Percentiles rank a stretch among this genome's conserved stretches.
Evolutionary conservation across 148 eudicot genomes (phyloP).

Genomic region (Limonium bicolor): DNA sequence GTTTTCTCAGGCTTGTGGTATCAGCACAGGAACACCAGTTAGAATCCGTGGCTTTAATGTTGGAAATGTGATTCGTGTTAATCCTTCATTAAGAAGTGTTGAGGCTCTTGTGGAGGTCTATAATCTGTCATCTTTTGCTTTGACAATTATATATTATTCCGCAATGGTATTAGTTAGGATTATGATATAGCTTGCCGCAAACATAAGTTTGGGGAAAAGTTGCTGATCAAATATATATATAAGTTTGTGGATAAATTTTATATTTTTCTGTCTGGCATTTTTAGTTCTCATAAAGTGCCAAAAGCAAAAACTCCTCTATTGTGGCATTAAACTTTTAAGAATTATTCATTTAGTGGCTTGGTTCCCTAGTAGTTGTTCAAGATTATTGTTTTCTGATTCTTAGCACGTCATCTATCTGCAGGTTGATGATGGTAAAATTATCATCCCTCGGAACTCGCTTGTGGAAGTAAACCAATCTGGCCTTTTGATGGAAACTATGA

Average conservation of each 20-base stretch:
- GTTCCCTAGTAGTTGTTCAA: neutral
- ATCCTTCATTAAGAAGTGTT: conserved; percentile 60
- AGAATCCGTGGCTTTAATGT: conserved; percentile 90
- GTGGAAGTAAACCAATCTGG: conserved; percentile 96
- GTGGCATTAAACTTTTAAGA: neutral
- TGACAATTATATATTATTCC: too few species aligned
- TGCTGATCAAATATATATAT: too few species aligned
- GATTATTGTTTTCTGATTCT: neutral
- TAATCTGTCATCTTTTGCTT: conserved; percentile 5
- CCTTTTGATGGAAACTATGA: conserved; percentile 92
- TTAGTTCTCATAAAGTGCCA: too few species aligned
- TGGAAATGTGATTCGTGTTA: conserved; percentile 73
- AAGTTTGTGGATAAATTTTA: too few species aligned
- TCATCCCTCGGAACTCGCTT: conserved; percentile 76
- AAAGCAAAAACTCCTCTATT: too few species aligned
- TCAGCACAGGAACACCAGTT: conserved; percentile 73
- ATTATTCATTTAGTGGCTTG: neutral
- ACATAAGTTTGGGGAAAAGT: too few species aligned
- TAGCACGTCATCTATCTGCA: conserved; percentile 16
- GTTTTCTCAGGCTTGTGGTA: conserved; percentile 90
- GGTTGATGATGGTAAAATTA: conserved; percentile 86
- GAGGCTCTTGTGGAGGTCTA: conserved; percentile 90
- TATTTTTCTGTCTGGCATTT: neutral
- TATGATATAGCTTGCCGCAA: too few species aligned
- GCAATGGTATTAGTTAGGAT: too few species aligned